Evolutionary conservation across 2,329 filamentous ascomycete genomes (phyloP), one percentile per base, ranked within the genome.

Genomic region (Alternaria tenuissima): DNA sequence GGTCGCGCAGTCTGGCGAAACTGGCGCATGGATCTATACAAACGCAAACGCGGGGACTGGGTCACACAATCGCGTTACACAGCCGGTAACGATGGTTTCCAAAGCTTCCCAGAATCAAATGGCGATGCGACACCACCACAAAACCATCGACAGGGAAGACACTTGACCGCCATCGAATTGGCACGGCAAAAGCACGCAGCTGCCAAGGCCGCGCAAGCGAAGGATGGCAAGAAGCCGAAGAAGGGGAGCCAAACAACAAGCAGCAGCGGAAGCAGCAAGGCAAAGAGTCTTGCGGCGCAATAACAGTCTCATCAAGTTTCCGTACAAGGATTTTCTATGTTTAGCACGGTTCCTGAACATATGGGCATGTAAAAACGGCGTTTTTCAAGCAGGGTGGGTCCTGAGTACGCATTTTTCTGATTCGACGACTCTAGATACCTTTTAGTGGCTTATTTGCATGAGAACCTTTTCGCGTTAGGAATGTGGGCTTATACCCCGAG

Each of bases 11-110:
- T 92, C 11, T 91, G 89, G 89, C 84, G 87, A 65, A 92, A 91
- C 71, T 92, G 90, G 89, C 85, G 83, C 36, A 89, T 92, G 86
- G 90, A 92, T 76, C 77, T 90, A 6, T 92, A 89, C 77, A 89
- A 88, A 72, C 81, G 88, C 28, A 81, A 84, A 53, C 81, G 87
- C 41, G 81, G 80, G 6, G 88, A 91, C 57, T 92, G 90, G 90
- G 82, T 88, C 58, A 82, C 81, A 57, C 84, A 87, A 66, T 86
- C 85, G 11, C 88, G 88, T 54, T 76, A 76, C 57, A 80, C 80
- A 38, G 83, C 81, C n/a, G 81, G 80, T 49, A 83, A 82, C 59
- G 81, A 84, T 11, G 82, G 81, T 0, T 84, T 84, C 69, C 81
- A 83, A 64, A 78, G 77, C 9, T 84, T 84, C 57, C 81, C 81